Evolutionary conservation across 2,329 filamentous ascomycete genomes (phyloP).

Genomic region (Ustulina deusta): DNA sequence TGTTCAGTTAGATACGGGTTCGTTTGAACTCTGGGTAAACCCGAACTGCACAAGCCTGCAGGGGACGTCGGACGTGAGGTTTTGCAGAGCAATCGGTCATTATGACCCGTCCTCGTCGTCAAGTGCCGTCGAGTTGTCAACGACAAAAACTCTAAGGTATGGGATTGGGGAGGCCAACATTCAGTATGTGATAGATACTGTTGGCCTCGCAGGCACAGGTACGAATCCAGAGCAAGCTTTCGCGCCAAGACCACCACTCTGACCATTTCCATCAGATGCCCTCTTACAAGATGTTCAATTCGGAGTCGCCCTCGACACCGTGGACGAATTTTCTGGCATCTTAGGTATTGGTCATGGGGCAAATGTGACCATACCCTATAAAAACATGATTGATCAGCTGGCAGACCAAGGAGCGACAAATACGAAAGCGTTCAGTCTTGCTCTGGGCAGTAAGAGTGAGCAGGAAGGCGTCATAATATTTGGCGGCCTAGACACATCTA

Average conservation of each 20-base stretch:
- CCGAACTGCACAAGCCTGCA: conserved; percentile 64
- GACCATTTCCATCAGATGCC: conserved; percentile 43
- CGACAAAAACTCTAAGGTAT: conserved; percentile 60
- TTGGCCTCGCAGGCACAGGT: conserved; percentile 57
- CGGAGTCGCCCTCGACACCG: conserved; percentile 68
- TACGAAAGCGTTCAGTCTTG: conserved; percentile 73
- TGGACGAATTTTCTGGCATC: conserved; percentile 68
- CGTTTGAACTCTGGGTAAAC: conserved; percentile 73
- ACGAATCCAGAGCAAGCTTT: conserved; percentile 11
- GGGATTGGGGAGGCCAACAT: conserved; percentile 65
- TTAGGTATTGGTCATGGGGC: conserved; percentile 79
- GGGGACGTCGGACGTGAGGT: conserved; percentile 54
- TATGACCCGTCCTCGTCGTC: conserved; percentile 60
- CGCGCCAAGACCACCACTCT: conserved; percentile 10
- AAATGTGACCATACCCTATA: conserved; percentile 60
- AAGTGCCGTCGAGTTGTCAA: conserved; percentile 51
- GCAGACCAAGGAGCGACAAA: conserved; percentile 64
- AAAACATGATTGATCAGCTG: conserved; percentile 65
- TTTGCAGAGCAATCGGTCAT: conserved; percentile 60
- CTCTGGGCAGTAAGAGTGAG: conserved; percentile 71
- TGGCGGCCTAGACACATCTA: conserved; percentile 74
- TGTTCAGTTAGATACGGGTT: conserved; percentile 70
- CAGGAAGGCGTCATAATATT: conserved; percentile 74
- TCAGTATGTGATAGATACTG: conserved; percentile 62
- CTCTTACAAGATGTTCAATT: conserved; percentile 69